phyloP scores from a whole-genome alignment of 2,329 filamentous ascomycete genomes.

The Colletotrichum destructivum region DNA sequence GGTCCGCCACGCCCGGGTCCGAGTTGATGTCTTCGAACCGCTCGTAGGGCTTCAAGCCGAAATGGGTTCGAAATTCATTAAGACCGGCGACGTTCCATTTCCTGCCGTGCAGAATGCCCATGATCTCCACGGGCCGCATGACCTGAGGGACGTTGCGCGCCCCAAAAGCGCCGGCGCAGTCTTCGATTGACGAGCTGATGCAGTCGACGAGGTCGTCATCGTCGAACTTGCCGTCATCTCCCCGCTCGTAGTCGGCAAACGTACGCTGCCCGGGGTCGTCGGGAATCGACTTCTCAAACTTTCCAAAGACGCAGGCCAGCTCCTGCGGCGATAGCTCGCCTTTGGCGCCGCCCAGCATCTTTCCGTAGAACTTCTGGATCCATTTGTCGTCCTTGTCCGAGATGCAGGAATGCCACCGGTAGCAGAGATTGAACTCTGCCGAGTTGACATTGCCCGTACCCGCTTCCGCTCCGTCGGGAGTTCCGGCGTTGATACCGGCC shows the following conservation, averaged over 20 bases:
- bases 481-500: constrained; percentile 70
- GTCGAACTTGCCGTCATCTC: constrained; percentile 76
- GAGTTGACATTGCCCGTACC: constrained; percentile 88
- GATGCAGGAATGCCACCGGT: constrained; percentile 89
- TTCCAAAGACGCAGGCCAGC: constrained; percentile 73
- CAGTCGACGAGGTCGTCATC: constrained; percentile 85
- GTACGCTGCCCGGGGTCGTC: constrained; percentile 78
- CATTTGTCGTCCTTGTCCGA: constrained; percentile 83
- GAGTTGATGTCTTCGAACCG: constrained; percentile 89
- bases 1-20: constrained; percentile 78
- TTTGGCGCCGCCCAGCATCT: constrained; percentile 68
- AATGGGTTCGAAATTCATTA: constrained; percentile 90
- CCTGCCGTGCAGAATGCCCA: constrained; percentile 84
- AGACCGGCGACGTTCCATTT: constrained; percentile 84
- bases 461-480: constrained; percentile 72
- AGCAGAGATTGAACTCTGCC: constrained; percentile 90
- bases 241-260: constrained; percentile 77
- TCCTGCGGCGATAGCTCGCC: constrained; percentile 71
- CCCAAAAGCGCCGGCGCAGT: constrained; percentile 82
- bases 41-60: constrained; percentile 81
- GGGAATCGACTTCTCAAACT: constrained; percentile 73
- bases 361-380: constrained; percentile 79
- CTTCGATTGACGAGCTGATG: constrained; percentile 78
- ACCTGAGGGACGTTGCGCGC: constrained; percentile 81
- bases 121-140: constrained; percentile 82